Conservation (phyloP, 352 stramenopile genomes). For the Phytophthora hybrid region DNA sequence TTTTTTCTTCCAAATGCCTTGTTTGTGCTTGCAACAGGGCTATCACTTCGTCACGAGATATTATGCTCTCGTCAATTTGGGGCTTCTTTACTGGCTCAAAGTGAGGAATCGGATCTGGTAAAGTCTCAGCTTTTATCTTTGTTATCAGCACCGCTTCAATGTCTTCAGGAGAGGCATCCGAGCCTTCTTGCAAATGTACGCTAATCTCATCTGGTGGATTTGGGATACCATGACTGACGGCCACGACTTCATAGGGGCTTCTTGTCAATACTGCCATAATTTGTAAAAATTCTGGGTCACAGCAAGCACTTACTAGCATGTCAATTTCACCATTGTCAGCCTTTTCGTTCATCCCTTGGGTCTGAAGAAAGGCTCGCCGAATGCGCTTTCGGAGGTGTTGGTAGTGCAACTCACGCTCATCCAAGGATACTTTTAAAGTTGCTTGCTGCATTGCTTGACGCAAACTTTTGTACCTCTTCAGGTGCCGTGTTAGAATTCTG, state of each 20-base stretch:
- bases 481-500: constrained; percentile 40
- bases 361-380: constrained; percentile 15
- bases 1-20: constrained; percentile 35
- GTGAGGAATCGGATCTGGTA: background rate
- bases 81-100: background rate
- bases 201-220: background rate
- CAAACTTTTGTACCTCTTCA: constrained; percentile 47
- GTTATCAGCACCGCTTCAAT: background rate
- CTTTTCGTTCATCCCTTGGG: constrained; percentile 10
- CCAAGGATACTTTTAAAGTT: constrained; percentile 9
- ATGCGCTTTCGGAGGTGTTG: constrained; percentile 36
- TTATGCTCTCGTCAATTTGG: constrained; percentile 14
- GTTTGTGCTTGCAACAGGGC: constrained; percentile 31
- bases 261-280: constrained; percentile 27
- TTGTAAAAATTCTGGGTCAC: constrained; percentile 25
- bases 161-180: background rate
- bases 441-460: constrained; percentile 22
- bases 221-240: background rate
- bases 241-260: background rate
- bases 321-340: constrained; percentile 18
- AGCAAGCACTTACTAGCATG: constrained; percentile 30
- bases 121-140: background rate
- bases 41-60: constrained; percentile 43
- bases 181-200: background rate
- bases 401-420: constrained; percentile 35